Evolutionary conservation across 108 stramenopile species (phyloP).

Genomic region (Stephanodiscus minutulus): DNA sequence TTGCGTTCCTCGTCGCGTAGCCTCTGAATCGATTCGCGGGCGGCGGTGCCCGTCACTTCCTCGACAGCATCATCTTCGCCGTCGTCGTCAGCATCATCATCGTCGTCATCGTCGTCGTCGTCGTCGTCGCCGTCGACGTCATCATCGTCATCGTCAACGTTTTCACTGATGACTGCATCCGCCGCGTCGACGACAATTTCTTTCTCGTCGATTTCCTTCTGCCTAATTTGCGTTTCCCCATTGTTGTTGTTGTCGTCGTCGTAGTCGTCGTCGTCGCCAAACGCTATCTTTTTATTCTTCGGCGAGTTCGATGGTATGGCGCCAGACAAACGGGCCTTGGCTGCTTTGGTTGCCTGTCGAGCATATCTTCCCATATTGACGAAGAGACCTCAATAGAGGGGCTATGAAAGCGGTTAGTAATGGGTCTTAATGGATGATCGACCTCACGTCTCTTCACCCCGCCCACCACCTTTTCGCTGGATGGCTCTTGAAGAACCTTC

Average conservation of each 20-base stretch:
- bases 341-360: constrained; percentile 29
- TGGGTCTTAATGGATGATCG: no score
- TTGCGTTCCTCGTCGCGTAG: constrained; percentile 37
- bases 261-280: constrained; percentile 20
- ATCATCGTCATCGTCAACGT: neutral
- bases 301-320: constrained; percentile 23
- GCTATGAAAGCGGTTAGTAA: no score
- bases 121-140: constrained; percentile 37
- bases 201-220: constrained; percentile 6
- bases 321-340: constrained; percentile 41
- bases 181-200: constrained; percentile 1
- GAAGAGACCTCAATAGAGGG: neutral
- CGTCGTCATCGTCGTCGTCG: neutral
- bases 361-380: neutral
- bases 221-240: neutral
- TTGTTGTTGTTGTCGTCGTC: constrained; percentile 13
- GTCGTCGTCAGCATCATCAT: constrained; percentile 21
- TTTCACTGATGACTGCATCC: constrained; percentile 8
- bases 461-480: no score
- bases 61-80: constrained; percentile 40
- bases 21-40: constrained; percentile 43
- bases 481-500: no score
- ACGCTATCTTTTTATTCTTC: constrained; percentile 42
- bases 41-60: constrained; percentile 36
- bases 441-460: no score